Conservation (phyloP, 2,329 filamentous ascomycete species). For the Aspergillus viridinutans region DNA sequence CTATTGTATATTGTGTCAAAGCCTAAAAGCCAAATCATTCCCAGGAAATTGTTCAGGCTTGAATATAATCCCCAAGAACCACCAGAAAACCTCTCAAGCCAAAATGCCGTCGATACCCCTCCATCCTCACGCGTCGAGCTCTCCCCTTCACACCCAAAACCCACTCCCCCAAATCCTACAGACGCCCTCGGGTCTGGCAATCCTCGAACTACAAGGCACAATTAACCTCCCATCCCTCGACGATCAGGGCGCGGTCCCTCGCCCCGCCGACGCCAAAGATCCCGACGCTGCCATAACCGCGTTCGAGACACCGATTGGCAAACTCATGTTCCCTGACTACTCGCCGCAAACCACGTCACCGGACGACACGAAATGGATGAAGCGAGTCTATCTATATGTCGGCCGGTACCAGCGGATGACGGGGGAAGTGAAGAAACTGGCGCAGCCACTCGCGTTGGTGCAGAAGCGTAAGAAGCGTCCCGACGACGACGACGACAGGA, state of each 20-base stretch:
- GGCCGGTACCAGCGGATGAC: conserved; percentile 83
- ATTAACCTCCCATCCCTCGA: conserved; percentile 65
- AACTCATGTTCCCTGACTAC: conserved; percentile 74
- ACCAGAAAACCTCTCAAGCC: neutral
- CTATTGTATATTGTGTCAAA: neutral
- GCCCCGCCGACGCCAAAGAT: conserved; percentile 4
- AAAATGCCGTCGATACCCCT: conserved; percentile 43
- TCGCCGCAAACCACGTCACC: conserved; percentile 45
- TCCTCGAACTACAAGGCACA: conserved; percentile 88
- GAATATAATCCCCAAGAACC: neutral
- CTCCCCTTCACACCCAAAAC: conserved; percentile 31
- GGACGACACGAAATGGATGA: conserved; percentile 75
- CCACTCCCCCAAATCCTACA: conserved; percentile 79
- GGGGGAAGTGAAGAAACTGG: conserved; percentile 84
- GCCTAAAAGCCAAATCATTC: neutral
- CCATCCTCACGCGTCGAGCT: conserved; percentile 23
- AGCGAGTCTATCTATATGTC: conserved; percentile 79
- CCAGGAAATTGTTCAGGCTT: neutral
- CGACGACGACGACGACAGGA: conserved; percentile 9
- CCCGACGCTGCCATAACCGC: conserved; percentile 11
- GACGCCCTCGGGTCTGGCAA: conserved; percentile 81
- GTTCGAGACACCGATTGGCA: conserved; percentile 59
- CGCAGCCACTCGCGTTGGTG: conserved; percentile 74
- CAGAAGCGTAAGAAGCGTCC: conserved; percentile 46
- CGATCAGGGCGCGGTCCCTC: conserved; percentile 9